Conservation (phyloP, 495 filamentous ascomycete species). For the Aspergillus coremiiformis region DNA sequence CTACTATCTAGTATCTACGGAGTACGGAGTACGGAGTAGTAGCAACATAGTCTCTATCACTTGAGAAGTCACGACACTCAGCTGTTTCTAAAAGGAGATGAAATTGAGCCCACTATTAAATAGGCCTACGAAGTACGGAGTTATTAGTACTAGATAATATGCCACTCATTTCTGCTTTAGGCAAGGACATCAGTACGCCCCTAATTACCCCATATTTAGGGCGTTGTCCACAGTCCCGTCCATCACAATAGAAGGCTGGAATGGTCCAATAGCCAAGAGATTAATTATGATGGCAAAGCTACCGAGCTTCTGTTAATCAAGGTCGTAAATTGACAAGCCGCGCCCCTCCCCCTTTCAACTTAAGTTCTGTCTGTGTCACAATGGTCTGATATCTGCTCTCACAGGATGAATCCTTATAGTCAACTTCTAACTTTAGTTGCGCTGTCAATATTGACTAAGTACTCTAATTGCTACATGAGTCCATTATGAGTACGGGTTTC, state of each 20-base stretch:
- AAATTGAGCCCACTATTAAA: neutral
- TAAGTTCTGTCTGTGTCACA: neutral
- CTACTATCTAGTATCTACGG: neutral
- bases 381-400: neutral
- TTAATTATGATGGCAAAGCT: neutral
- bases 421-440: neutral
- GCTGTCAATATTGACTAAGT: neutral
- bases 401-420: neutral
- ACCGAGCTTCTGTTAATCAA: neutral
- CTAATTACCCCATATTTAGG: neutral
- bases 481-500: slow-evolving; percentile 6
- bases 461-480: neutral
- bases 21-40: too few relatives aligned
- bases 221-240: neutral
- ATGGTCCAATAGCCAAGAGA: neutral
- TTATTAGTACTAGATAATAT: too few relatives aligned
- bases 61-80: neutral
- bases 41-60: too few relatives aligned
- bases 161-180: neutral
- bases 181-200: neutral
- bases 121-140: too few relatives aligned
- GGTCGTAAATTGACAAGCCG: neutral
- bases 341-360: neutral
- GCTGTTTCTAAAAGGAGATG: neutral
- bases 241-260: neutral